Conservation (phyloP, 371 early-diverging fungal species). For the Chytridiales sp. region DNA sequence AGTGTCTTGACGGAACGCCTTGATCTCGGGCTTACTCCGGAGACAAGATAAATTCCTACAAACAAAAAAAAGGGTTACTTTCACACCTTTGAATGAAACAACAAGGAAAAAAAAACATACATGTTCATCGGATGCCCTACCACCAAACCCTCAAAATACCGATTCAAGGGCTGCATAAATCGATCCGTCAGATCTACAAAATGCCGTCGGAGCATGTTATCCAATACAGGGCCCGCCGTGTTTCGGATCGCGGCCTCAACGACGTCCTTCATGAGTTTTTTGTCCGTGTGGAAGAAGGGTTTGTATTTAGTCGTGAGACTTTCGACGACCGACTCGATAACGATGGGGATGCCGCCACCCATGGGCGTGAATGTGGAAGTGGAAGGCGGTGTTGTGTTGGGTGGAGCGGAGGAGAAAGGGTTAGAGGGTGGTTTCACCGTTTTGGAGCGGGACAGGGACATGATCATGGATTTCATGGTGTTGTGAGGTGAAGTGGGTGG, state of each 20-base stretch:
- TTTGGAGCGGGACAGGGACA: no score
- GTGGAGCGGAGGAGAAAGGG: no score
- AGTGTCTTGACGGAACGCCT: slow-evolving; percentile 49
- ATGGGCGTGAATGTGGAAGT: no score
- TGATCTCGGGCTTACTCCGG: slow-evolving; percentile 45
- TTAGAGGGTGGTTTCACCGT: no score
- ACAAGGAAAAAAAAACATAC: slow-evolving; percentile 10
- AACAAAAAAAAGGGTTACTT: not conserved
- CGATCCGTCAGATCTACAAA: slow-evolving; percentile 91
- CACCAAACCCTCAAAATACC: slow-evolving; percentile 85
- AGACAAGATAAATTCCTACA: slow-evolving; percentile 39
- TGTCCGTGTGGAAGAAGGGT: slow-evolving; percentile 75
- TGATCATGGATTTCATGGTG: no score
- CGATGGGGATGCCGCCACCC: no score
- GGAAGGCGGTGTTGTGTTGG: no score
- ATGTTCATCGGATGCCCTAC: slow-evolving; percentile 56
- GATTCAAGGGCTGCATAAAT: slow-evolving; percentile 91
- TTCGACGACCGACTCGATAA: slow-evolving; percentile 24
- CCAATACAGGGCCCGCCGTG: slow-evolving; percentile 64
- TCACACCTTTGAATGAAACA: not conserved
- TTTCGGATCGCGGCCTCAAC: slow-evolving; percentile 68
- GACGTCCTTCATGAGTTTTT: slow-evolving; percentile 66
- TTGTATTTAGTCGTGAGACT: slow-evolving; percentile 65
- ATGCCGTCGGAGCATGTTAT: slow-evolving; percentile 87
- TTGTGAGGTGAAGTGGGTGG: no score